Conservation (phyloP, 257 asterid genomes). For the Phtheirospermum japonicum region DNA sequence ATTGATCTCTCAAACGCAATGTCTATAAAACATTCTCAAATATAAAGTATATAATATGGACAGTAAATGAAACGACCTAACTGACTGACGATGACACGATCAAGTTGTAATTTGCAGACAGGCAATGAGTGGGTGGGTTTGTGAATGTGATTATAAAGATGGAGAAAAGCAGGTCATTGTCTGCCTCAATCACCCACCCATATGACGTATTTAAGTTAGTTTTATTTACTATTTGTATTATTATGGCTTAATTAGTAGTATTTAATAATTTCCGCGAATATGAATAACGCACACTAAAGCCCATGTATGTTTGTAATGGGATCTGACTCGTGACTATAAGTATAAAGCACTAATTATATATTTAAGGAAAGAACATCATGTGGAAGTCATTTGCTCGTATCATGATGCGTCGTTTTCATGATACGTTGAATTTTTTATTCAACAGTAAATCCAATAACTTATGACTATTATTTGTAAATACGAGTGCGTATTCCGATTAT, state of each 20-base stretch:
- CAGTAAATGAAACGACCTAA: conserved; percentile 15
- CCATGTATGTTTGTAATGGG: too few relatives aligned
- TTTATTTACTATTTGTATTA: not conserved
- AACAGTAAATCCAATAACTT: conserved; percentile 14
- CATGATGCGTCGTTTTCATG: conserved; percentile 10
- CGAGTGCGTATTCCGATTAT: not conserved
- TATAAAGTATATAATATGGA: too few relatives aligned
- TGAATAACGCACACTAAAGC: too few relatives aligned
- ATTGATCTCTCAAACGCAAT: too few relatives aligned
- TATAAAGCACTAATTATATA: not conserved
- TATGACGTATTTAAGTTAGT: conserved; percentile 34
- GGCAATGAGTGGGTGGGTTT: conserved; percentile 22
- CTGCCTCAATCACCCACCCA: conserved; percentile 25
- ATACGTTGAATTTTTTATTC: conserved; percentile 2
- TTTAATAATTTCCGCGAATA: too few relatives aligned
- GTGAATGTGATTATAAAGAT: conserved; percentile 20
- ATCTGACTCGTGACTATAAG: conserved; percentile 28
- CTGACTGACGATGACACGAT: conserved; percentile 11
- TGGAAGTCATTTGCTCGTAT: conserved; percentile 9
- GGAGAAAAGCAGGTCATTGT: conserved; percentile 18
- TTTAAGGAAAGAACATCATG: not conserved
- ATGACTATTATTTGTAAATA: not conserved
- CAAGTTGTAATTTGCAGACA: not conserved
- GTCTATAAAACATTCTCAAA: too few relatives aligned
- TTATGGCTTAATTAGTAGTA: too few relatives aligned